phyloP scores from a whole-genome alignment of 345 rosid genomes.

The Populus euphratica region DNA sequence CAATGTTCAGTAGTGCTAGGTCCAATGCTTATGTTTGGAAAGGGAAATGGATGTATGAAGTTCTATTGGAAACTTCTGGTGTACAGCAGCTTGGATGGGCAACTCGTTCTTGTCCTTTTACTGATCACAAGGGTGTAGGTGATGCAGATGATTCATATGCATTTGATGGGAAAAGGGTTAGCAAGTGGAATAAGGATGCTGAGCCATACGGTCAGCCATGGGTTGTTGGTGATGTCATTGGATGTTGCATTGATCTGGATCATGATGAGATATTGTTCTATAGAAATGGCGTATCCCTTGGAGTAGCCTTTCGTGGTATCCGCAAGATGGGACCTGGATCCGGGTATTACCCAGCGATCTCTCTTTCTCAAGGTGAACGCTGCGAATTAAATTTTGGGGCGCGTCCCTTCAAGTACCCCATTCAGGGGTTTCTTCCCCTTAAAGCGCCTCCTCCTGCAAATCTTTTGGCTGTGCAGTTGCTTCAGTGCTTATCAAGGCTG shows the following conservation, averaged over 20 bases:
- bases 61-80: conserved; percentile 83
- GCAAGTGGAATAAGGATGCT: conserved; percentile 80
- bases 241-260: conserved; percentile 84
- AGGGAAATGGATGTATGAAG: conserved; percentile 99
- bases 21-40: conserved; percentile 87
- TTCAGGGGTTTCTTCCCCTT: conserved; percentile 64
- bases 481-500: conserved; percentile 70
- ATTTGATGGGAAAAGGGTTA: conserved; percentile 88
- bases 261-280: conserved; percentile 69
- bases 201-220: conserved; percentile 84
- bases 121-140: conserved; percentile 91
- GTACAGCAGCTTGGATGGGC: conserved; percentile 98
- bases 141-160: conserved; percentile 99
- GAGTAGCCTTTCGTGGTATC: conserved; percentile 71
- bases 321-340: conserved; percentile 74
- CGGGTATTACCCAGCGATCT: conserved; percentile 90
- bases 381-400: conserved; percentile 85
- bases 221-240: conserved; percentile 91
- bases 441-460: conserved; percentile 53
- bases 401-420: conserved; percentile 71
- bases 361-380: conserved; percentile 89
- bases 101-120: conserved; percentile 78
- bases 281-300: conserved; percentile 77
- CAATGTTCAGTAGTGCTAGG: conserved; percentile 80
- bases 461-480: conserved; percentile 48